phyloP scores from a whole-genome alignment of 768 basidiomycete genomes.

The Collybia sordida region DNA sequence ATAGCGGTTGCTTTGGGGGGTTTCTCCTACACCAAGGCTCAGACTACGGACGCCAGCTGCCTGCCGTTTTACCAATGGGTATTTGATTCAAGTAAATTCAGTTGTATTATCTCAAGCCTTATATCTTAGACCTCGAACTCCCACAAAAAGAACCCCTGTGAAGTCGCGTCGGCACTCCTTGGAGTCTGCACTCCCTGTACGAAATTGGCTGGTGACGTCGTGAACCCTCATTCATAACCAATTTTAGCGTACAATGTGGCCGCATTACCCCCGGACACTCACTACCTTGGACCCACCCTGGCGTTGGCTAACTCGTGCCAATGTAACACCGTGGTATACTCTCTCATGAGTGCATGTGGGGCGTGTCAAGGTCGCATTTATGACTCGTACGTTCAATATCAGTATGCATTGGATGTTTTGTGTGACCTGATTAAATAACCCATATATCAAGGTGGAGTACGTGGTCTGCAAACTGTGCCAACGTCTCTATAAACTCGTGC shows the following conservation, averaged over 20 bases:
- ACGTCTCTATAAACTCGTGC: conserved; percentile 28
- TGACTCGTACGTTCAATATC: conserved; percentile 28
- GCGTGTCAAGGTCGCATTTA: conserved; percentile 49
- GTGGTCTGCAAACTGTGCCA: conserved; percentile 50
- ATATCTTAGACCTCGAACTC: conserved; percentile 42
- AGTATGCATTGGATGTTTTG: conserved; percentile 1
- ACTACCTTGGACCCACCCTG: conserved; percentile 42
- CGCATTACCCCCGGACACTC: conserved; percentile 25
- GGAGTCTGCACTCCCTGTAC: conserved; percentile 41
- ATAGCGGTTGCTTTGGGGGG: conserved; percentile 9
- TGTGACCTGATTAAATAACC: conserved; percentile 5
- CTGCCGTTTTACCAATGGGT: conserved; percentile 43
- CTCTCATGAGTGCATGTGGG: conserved; percentile 56
- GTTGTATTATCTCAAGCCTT: neutral
- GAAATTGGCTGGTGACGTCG: conserved; percentile 10
- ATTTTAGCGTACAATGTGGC: conserved; percentile 29
- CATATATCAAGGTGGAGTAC: conserved; percentile 42
- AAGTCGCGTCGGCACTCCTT: conserved; percentile 41
- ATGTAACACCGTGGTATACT: conserved; percentile 59
- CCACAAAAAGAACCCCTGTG: conserved; percentile 45
- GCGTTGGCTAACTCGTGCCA: conserved; percentile 40
- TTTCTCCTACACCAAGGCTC: conserved; percentile 17
- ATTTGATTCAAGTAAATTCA: conserved; percentile 1
- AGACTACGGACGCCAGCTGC: conserved; percentile 39
- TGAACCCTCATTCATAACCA: neutral